phyloP scores from a whole-genome alignment of 2,329 filamentous ascomycete genomes.

The Fusarium sp. region DNA sequence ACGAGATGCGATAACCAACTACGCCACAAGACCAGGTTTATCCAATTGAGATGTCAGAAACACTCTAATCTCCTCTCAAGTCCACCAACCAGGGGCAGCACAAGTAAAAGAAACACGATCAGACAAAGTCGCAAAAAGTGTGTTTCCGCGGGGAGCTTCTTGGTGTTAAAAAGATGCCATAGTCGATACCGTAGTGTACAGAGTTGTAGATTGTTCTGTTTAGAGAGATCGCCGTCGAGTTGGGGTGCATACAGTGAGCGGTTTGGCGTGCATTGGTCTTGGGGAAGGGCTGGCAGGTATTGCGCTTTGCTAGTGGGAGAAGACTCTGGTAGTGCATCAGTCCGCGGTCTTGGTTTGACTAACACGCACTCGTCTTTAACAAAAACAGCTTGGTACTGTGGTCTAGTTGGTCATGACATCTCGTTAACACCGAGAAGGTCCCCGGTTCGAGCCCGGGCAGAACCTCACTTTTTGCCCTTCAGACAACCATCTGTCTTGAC shows the following conservation, averaged over 20 bases:
- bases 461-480: background rate
- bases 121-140: constrained; percentile 1
- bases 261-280: background rate
- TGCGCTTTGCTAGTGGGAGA: background rate
- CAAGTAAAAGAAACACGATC: background rate
- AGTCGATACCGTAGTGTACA: constrained; percentile 15
- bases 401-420: background rate
- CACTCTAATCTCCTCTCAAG: fast-evolving
- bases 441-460: background rate
- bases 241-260: background rate
- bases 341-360: fast-evolving
- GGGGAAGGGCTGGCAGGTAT: background rate
- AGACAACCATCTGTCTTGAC: background rate
- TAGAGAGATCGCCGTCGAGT: fast-evolving
- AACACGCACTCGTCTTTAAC: background rate
- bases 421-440: background rate
- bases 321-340: background rate
- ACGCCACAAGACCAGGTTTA: constrained; percentile 36
- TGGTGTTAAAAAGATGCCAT: constrained; percentile 37
- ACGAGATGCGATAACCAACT: constrained; percentile 42
- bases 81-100: background rate
- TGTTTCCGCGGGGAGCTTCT: constrained; percentile 40
- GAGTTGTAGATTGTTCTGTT: constrained; percentile 7
- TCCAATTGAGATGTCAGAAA: background rate
- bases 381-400: background rate